These are phyloP conservation scores for Lindgomyces ingoldianus DNA, from an alignment of 495 filamentous ascomycete genomes.

Conservation along the genomic window DNA sequence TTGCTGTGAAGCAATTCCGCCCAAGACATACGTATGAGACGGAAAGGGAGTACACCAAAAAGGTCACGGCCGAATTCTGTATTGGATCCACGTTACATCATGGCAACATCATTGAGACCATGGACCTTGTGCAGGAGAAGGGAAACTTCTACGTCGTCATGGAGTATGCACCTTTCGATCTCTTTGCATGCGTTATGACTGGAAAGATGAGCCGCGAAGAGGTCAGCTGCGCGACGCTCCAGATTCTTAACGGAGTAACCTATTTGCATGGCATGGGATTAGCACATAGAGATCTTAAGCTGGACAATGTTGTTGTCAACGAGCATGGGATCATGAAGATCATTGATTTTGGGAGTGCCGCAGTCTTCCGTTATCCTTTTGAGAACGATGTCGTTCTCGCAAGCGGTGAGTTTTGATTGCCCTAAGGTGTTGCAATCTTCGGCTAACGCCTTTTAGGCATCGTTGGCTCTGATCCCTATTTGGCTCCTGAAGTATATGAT, in stretches of 20 bases:
- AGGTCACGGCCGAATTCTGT: conserved; percentile 99
- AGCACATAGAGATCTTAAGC: conserved; percentile 92
- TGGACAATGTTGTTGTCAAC: conserved; percentile 98
- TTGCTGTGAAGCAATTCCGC: conserved; percentile 97
- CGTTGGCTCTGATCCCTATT: conserved; percentile 95
- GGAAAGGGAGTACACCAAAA: conserved; percentile 94
- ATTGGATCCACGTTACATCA: conserved; percentile 96
- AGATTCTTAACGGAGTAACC: conserved; percentile 95
- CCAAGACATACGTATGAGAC: conserved; percentile 91
- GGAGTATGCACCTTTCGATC: conserved; percentile 97
- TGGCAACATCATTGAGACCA: conserved; percentile 96
- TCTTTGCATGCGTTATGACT: conserved; percentile 99
- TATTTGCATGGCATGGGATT: conserved; percentile 96
- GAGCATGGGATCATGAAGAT: conserved; percentile 99
- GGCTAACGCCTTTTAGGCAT: conserved; percentile 65
- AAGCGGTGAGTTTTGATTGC: conserved; percentile 65
- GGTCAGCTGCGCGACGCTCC: conserved; percentile 84
- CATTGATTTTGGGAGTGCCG: conserved; percentile 97
- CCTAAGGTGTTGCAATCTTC: neutral
- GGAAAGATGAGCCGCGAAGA: conserved; percentile 96
- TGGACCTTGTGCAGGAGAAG: conserved; percentile 96
- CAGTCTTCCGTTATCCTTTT: conserved; percentile 96
- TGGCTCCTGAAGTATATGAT: conserved; percentile 96
- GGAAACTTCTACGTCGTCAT: conserved; percentile 98
- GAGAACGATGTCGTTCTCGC: conserved; percentile 87